Evolutionary conservation across 1,284 basidiomycete species (phyloP).

Genomic region (Wallemia mellicola): DNA sequence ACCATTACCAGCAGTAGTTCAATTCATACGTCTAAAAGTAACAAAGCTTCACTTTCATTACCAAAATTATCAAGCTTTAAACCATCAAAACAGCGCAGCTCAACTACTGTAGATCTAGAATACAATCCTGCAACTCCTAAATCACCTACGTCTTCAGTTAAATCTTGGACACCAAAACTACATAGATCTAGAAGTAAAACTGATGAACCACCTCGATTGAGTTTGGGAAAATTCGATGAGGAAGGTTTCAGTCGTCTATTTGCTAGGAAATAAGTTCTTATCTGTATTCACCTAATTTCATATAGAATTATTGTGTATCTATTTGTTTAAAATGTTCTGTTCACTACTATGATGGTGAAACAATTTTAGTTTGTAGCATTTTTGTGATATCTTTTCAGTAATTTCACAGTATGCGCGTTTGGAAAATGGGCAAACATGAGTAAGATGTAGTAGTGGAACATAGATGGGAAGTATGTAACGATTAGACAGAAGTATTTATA

Average conservation of each 20-base stretch:
- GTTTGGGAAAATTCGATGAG: not conserved
- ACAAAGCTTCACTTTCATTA: not conserved
- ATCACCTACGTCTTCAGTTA: not conserved
- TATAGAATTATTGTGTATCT: no score
- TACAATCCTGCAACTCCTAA: no score
- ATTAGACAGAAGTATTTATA: no score
- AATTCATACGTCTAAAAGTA: not conserved
- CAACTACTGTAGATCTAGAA: not conserved
- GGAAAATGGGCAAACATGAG: no score
- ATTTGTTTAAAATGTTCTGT: no score
- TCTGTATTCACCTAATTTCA: not conserved
- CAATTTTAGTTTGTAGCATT: no score
- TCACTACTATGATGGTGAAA: no score
- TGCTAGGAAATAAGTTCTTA: not conserved
- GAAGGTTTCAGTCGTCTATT: not conserved
- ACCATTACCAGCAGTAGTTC: not conserved
- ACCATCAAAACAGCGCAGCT: not conserved
- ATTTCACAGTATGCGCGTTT: no score
- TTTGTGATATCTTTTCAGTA: no score
- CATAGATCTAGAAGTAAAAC: not conserved
- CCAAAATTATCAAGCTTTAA: not conserved
- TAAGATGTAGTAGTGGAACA: no score
- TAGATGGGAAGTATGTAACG: no score
- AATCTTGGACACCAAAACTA: not conserved
- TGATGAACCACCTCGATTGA: not conserved